Base-by-base conservation (phyloP, 2,329 filamentous ascomycete species). In the Trichophyton mentagrophytes region DNA sequence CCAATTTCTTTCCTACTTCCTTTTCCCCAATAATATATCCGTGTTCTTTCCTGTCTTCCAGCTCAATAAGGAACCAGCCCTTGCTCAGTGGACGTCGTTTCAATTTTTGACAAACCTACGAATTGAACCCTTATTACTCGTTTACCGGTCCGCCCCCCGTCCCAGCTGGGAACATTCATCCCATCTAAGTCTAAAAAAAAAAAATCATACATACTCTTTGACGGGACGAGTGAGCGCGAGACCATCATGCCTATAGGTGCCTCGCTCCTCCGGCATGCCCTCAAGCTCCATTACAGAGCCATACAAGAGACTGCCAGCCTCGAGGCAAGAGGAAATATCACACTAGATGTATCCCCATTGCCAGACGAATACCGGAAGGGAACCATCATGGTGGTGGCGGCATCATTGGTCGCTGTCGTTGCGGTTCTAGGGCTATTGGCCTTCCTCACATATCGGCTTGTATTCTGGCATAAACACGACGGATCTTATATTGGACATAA, bases 401-500 rank as follows among this genome's bases (percentile, higher is more conserved):
- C 78, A 65, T 77, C 78, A 33, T 69, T 77, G 55, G 66, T 80
- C 36, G 80, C 79, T 1, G 68, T 78, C 33, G 57, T 79, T 49
- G 74, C 77, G 27, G 77, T 77, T 3, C 67, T 73, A 2, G 60
- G 64, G 1, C 70, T 81, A 3, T 72, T 81, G 4, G 62, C 63
- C 9, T 80, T 80, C 69, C 77, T 81, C 63, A 79, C 78, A 8
- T 77, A 78, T 63, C 76, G 78, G 25, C 68, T 81, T n/a, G 66
- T 81, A 36, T 76, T 77, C 62, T 81, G 78, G 79, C 72, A 75
- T 55, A 72, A 71, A 60, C 75, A 75, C 62, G 78, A 79, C 65
- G 68, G 72, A 44, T 71, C 76, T 63, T 78, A 78, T 62, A 78
- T 80, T 59, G 78, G 78, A 62, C 78, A 80, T 68, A 81, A 81